Conservation (phyloP, 139 green algal species). For the Zygnema cylindricum region DNA sequence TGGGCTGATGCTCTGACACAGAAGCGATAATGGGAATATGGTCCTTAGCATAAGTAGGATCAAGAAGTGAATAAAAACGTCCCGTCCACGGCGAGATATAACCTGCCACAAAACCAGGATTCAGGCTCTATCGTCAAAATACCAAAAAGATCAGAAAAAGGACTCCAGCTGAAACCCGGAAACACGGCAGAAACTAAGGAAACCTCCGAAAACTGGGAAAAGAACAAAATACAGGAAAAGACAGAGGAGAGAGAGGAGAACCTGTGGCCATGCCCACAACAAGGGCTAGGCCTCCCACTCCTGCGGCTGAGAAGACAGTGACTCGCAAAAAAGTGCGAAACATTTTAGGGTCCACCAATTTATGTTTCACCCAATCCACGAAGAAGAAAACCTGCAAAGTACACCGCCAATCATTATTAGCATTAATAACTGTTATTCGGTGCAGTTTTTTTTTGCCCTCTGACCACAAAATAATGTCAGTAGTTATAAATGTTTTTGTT, state of each 20-base stretch:
- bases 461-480: too few relatives aligned
- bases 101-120: background rate
- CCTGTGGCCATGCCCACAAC: constrained; percentile 49
- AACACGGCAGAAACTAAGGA: too few relatives aligned
- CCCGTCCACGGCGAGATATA: constrained; percentile 74
- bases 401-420: background rate
- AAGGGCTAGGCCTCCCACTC: constrained; percentile 24
- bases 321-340: constrained; percentile 56
- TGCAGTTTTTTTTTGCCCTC: background rate
- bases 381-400: constrained; percentile 61
- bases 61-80: constrained; percentile 71
- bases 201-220: background rate
- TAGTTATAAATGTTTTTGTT: background rate
- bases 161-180: too few relatives aligned
- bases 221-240: background rate
- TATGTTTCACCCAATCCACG: constrained; percentile 42
- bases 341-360: constrained; percentile 59
- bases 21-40: constrained; percentile 75
- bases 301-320: constrained; percentile 27
- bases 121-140: background rate
- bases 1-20: constrained; percentile 75
- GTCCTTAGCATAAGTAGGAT: constrained; percentile 73
- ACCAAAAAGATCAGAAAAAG: background rate
- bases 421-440: too few relatives aligned
- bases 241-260: background rate